Percentiles rank a stretch among this genome's conserved stretches.
Evolutionary conservation across 768 basidiomycete genomes (phyloP).

Genomic region (Pisolithus microcarpus): DNA sequence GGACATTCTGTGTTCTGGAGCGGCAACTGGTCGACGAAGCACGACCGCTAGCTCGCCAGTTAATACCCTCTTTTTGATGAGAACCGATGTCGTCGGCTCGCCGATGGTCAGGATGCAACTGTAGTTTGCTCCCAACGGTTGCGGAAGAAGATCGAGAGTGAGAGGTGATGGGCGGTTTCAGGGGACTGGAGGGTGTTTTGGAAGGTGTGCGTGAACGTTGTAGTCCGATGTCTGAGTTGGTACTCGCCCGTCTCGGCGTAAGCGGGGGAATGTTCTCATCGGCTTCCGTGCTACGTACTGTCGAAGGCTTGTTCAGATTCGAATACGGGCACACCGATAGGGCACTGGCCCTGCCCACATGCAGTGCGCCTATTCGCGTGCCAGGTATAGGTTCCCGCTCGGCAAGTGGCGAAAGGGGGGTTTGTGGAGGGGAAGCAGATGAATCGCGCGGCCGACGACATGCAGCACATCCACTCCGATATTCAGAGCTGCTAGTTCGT

Average conservation of each 20-base stretch:
- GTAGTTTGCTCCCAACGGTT: slow-evolving; percentile 6
- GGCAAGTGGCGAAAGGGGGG: not conserved
- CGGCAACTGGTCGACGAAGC: not conserved
- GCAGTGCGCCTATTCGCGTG: not conserved
- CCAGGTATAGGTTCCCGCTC: slow-evolving; percentile 1
- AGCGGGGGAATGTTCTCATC: slow-evolving; percentile 17
- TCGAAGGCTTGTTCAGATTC: slow-evolving; percentile 4
- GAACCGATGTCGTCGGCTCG: slow-evolving; percentile 2
- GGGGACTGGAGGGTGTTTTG: slow-evolving; percentile 8
- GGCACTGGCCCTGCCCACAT: not conserved
- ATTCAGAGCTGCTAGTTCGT: slow-evolving; percentile 10
- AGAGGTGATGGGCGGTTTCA: slow-evolving; percentile 2
- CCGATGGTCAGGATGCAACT: not conserved
- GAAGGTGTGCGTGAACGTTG: slow-evolving; percentile 10
- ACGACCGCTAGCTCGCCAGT: not conserved
- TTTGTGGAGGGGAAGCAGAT: slow-evolving; percentile 8
- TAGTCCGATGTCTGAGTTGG: slow-evolving; percentile 5
- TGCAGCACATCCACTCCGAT: slow-evolving; percentile 24
- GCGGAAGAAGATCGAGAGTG: not conserved
- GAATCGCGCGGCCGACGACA: slow-evolving; percentile 19
- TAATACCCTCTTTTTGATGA: too few species aligned
- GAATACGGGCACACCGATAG: not conserved
- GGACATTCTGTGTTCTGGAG: not conserved
- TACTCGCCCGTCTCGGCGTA: not conserved
- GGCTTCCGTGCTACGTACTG: not conserved